These are phyloP conservation scores for Ramichloridium luteum DNA, from an alignment of 2,329 filamentous ascomycete species.

Conservation along the genomic window DNA sequence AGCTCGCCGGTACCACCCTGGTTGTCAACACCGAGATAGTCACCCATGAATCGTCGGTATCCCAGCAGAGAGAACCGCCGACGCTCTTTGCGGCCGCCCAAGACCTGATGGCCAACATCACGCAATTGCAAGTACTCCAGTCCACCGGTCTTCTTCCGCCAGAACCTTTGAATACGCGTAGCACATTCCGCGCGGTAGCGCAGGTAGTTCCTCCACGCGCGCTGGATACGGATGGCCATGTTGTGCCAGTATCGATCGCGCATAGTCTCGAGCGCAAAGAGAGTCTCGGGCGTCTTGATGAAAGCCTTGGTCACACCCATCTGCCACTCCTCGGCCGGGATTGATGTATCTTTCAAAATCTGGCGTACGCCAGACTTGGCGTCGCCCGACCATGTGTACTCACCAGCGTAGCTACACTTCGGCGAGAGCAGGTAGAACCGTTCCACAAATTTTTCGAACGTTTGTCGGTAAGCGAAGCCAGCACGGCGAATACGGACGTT, in stretches of 20 bases:
- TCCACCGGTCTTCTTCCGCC: conserved; percentile 83
- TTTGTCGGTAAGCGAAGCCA: conserved; percentile 92
- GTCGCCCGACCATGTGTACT: conserved; percentile 91
- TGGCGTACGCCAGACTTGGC: conserved; percentile 77
- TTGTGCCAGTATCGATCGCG: conserved; percentile 98
- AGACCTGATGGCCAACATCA: conserved; percentile 72
- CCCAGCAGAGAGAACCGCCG: conserved; percentile 83
- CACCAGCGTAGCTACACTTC: conserved; percentile 88
- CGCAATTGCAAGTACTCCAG: conserved; percentile 79
- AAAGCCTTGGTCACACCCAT: conserved; percentile 96
- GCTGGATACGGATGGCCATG: conserved; percentile 95
- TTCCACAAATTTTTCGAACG: conserved; percentile 96
- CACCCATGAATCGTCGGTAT: conserved; percentile 82
- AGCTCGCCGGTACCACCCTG: conserved; percentile 66
- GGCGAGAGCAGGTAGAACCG: conserved; percentile 92
- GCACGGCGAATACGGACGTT: conserved; percentile 95
- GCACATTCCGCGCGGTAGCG: conserved; percentile 87
- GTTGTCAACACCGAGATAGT: conserved; percentile 84
- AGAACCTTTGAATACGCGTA: conserved; percentile 87
- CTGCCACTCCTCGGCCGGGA: conserved; percentile 90
- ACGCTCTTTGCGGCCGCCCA: conserved; percentile 79
- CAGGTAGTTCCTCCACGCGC: conserved; percentile 93
- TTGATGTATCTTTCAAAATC: conserved; percentile 92
- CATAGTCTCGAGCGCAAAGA: conserved; percentile 96
- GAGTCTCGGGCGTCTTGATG: conserved; percentile 92